Percentiles rank a stretch among this genome's conserved stretches.
phyloP scores from a whole-genome alignment of 169 alveolate species.

The Cryptosporidium canis region DNA sequence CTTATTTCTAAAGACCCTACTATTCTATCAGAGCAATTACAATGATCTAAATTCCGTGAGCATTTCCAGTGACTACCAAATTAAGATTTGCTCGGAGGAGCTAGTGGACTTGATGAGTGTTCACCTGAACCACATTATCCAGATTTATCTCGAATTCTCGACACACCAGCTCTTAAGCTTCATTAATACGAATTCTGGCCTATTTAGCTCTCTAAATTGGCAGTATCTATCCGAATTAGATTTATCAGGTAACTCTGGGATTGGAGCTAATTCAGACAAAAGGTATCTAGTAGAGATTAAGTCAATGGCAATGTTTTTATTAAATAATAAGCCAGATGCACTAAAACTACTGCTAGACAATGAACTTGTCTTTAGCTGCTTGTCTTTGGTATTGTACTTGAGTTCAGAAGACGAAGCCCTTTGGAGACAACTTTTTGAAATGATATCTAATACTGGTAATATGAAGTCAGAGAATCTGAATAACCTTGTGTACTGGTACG shows the following conservation, averaged over 20 bases:
- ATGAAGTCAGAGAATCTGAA: background rate
- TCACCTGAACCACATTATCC: background rate
- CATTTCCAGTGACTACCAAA: background rate
- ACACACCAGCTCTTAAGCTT: background rate
- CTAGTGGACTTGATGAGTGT: background rate
- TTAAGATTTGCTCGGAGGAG: background rate
- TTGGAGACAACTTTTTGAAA: background rate
- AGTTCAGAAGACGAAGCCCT: background rate
- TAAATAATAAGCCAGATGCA: constrained; percentile 7
- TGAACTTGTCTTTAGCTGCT: constrained; percentile 10
- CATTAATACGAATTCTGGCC: background rate
- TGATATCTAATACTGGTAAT: background rate
- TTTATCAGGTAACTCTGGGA: background rate
- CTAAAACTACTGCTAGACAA: background rate
- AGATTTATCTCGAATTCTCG: constrained; percentile 8
- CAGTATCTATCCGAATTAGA: background rate
- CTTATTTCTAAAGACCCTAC: background rate
- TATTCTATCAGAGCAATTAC: background rate
- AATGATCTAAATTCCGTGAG: background rate
- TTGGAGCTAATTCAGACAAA: background rate
- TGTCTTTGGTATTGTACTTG: constrained; percentile 19
- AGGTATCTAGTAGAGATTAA: constrained; percentile 20
- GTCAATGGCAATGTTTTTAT: constrained; percentile 18
- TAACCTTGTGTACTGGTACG: constrained; percentile 19
- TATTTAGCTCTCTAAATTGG: background rate